Evolutionary conservation across 2,329 filamentous ascomycete genomes (phyloP).

Genomic region (Trichoderma atrobrunneum): DNA sequence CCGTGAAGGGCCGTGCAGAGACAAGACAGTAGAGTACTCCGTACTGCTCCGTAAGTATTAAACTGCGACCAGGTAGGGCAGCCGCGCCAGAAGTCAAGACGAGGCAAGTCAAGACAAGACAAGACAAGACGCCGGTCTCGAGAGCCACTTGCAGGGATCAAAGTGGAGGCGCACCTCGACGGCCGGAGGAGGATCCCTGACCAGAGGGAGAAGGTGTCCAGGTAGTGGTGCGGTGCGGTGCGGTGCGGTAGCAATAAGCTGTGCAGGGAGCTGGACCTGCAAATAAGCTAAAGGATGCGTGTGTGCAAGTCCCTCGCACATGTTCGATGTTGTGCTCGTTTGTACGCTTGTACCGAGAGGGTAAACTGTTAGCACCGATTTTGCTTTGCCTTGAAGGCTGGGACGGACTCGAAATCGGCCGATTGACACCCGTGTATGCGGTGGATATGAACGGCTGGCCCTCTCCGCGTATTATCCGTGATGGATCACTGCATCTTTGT

Average conservation of each 20-base stretch:
- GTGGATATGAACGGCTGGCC: background rate
- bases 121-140: slow-evolving; percentile 14
- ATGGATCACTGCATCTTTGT: background rate
- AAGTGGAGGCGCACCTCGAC: slow-evolving; percentile 17
- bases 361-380: background rate
- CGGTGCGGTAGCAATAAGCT: slow-evolving; percentile 11
- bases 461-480: background rate
- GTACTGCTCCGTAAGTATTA: background rate
- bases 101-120: slow-evolving; percentile 11
- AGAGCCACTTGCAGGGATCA: slow-evolving; percentile 5
- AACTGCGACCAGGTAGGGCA: slow-evolving; percentile 9
- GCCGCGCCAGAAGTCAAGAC: slow-evolving; percentile 1
- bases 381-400: background rate
- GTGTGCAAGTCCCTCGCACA: background rate
- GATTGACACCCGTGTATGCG: background rate
- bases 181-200: slow-evolving; percentile 15
- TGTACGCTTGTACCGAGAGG: background rate
- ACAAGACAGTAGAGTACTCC: background rate
- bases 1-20: background rate
- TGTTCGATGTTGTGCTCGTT: background rate
- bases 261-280: background rate
- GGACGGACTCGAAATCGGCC: slow-evolving; percentile 7
- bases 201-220: slow-evolving; percentile 8
- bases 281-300: slow-evolving; percentile 8
- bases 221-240: background rate